Base-by-base conservation (phyloP, 306 rosid species). In the Cyamopsis tetragonoloba region DNA sequence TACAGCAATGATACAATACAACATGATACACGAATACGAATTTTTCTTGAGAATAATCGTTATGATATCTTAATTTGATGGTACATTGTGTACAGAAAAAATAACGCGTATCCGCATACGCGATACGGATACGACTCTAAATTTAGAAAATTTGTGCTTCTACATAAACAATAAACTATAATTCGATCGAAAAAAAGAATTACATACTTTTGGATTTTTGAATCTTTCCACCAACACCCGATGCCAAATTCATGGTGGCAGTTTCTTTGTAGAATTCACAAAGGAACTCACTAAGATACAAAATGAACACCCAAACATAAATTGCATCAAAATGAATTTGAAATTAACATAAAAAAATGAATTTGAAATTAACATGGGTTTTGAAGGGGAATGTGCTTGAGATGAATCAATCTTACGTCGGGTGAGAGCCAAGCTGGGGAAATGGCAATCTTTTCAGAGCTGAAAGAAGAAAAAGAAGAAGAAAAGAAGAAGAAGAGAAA, bases 201-300 rank as follows among this genome's bases (percentile, higher is more conserved):
- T 7, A 8, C 0, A 24, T 76, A 90, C 96, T 83, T 76, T 0
- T 87, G 18, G 37, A 49, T 60, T 83, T 90, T 14, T 83, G 95
- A n/a, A 87, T 73, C 81, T 87, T 83, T 43, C 96, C 96, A 27
- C 96, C 96, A 14, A 90, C 71, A 24, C 89, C 91, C 8, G 87
- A 78, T 65, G 91, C 89, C 51, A 90, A 91, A 85, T 90, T 85
- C 74, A 90, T 65, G 3, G 85, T 87, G 44, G 86, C 86, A 66
- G 83, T 63, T 73, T 87, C 72, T 79, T 20, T 55, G 31, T 30
- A 51, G 51, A 75, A 28, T 22, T 17, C 13, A 37, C n/a, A 42
- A n/a, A 24, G 35, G 10, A 35, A 55, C 39, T 61, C 7, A 37
- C 39, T 15, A 13, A 8, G 27, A 46, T 48, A 56, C 26, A n/a